Conservation (phyloP, 73 alveolate species). For the Tetrahymena borealis region DNA sequence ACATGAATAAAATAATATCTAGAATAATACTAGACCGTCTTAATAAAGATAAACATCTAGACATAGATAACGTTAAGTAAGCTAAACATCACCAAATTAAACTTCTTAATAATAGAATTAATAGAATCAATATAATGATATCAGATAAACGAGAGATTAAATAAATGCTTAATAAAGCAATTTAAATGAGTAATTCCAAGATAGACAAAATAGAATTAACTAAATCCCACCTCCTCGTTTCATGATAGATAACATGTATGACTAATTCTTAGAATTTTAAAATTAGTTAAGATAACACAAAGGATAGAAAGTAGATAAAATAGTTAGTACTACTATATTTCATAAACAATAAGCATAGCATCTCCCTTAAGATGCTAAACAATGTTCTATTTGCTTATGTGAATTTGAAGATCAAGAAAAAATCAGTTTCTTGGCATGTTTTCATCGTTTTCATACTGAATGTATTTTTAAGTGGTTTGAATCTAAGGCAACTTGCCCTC, state of each 20-base stretch:
- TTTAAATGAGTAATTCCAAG: background rate
- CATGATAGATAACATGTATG: background rate
- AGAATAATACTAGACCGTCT: no score
- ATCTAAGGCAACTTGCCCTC: background rate
- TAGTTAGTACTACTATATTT: background rate
- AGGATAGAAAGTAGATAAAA: background rate
- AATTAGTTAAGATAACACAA: background rate
- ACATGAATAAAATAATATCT: no score
- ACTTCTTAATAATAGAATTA: background rate
- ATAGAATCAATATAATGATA: background rate
- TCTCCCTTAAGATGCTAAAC: background rate
- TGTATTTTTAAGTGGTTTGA: background rate
- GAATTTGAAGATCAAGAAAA: background rate
- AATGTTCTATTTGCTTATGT: background rate
- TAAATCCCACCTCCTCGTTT: background rate
- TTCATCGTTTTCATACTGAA: background rate
- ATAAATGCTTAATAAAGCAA: background rate
- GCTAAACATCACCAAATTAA: background rate
- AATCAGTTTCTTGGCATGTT: background rate
- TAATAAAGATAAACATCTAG: background rate
- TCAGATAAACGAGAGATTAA: background rate
- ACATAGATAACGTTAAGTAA: background rate
- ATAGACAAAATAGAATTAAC: background rate
- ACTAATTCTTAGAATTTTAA: background rate
- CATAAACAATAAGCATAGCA: background rate